Conservation (phyloP, 192 early-diverging fungal species). For the Fimicolochytrium jonesii region DNA sequence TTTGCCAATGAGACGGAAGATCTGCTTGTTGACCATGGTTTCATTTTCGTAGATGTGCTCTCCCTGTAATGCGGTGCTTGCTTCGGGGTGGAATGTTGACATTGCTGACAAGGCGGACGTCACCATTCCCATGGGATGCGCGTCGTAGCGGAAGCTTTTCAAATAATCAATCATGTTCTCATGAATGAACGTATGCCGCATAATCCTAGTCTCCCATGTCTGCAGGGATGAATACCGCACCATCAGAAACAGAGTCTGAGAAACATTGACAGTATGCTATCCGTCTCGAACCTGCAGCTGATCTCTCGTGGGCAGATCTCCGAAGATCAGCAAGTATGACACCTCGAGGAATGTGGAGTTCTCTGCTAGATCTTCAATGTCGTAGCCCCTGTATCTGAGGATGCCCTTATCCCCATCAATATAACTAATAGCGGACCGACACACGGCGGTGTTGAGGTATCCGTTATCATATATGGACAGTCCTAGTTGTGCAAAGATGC, state of each 20-base stretch:
- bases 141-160: conserved; percentile 56
- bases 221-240: too few relatives aligned
- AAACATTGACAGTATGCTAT: too few relatives aligned
- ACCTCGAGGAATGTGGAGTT: conserved; percentile 64
- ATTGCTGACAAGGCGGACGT: conserved; percentile 46
- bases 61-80: conserved; percentile 57
- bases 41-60: conserved; percentile 42
- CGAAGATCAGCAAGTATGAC: conserved; percentile 63
- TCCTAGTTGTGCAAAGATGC: conserved; percentile 28
- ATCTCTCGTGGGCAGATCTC: conserved; percentile 47
- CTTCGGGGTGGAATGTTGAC: conserved; percentile 67
- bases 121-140: conserved; percentile 48
- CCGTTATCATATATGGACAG: conserved; percentile 36
- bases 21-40: conserved; percentile 60
- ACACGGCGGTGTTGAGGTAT: conserved; percentile 62
- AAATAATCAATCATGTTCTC: conserved; percentile 52
- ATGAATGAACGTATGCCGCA: conserved; percentile 58
- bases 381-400: conserved; percentile 56
- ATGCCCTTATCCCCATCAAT: conserved; percentile 69
- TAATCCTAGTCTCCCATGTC: conserved; percentile 47
- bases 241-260: too few relatives aligned
- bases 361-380: conserved; percentile 63
- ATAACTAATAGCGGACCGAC: conserved; percentile 54
- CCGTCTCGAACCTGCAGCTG: conserved; percentile 38
- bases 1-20: conserved; percentile 64